Evolutionary conservation across 352 stramenopile species (phyloP).

Genomic region (Globisporangium radiosum): DNA sequence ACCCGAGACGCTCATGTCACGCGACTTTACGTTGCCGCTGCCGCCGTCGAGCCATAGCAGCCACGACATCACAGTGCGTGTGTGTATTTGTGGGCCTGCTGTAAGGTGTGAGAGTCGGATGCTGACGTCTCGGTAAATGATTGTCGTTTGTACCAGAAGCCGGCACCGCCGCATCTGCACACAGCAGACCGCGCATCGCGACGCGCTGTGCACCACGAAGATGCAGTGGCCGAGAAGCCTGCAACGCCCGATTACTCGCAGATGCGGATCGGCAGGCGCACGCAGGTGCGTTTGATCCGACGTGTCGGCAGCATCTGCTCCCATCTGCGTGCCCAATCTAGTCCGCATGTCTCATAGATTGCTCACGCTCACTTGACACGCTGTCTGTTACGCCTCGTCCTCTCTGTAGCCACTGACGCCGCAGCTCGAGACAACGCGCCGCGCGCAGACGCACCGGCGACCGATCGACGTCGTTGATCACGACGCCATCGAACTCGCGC

Average conservation of each 20-base stretch:
- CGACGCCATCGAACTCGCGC: conserved; percentile 62
- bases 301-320: too few relatives aligned
- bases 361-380: neutral
- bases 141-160: neutral
- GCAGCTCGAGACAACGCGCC: conserved; percentile 56
- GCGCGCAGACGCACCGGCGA: conserved; percentile 47
- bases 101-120: neutral
- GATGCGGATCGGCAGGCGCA: conserved; percentile 23
- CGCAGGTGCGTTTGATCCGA: conserved; percentile 21
- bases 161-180: conserved; percentile 28
- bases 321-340: too few relatives aligned
- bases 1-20: conserved; percentile 14
- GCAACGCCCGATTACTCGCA: conserved; percentile 18
- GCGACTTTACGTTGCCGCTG: conserved; percentile 10
- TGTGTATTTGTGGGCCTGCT: too few relatives aligned
- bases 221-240: conserved; percentile 19
- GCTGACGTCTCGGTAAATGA: neutral
- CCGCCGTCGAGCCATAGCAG: neutral
- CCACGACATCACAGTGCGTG: conserved; percentile 7
- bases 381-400: neutral
- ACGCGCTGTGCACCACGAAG: conserved; percentile 18
- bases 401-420: conserved; percentile 42
- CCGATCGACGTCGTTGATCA: conserved; percentile 55
- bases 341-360: neutral
- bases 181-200: conserved; percentile 32